phyloP scores from a whole-genome alignment of 1,284 basidiomycete species.

The Leucoagaricus sp. region DNA sequence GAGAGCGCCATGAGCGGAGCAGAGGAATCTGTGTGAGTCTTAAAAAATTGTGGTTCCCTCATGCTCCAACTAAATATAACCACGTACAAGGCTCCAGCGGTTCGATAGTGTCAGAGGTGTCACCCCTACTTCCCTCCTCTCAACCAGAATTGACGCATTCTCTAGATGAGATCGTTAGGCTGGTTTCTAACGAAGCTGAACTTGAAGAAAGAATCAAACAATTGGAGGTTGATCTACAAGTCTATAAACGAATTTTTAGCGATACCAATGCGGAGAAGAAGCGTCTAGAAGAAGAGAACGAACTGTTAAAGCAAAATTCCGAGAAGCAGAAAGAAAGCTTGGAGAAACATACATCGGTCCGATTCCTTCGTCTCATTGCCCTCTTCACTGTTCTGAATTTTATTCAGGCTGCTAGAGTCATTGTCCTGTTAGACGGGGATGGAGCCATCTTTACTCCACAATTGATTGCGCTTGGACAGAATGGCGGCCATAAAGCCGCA shows the following conservation, averaged over 20 bases:
- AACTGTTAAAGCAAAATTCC: conserved; percentile 32
- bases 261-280: conserved; percentile 34
- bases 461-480: conserved; percentile 52
- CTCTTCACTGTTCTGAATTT: conserved; percentile 9
- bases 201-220: conserved; percentile 32
- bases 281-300: conserved; percentile 23
- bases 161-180: conserved; percentile 31
- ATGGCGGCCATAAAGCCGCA: conserved; percentile 59
- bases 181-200: conserved; percentile 28
- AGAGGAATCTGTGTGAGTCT: conserved; percentile 5
- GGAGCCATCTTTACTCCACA: conserved; percentile 59
- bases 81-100: background rate
- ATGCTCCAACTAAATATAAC: background rate
- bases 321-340: conserved; percentile 39
- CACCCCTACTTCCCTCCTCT: background rate
- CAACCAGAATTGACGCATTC: background rate
- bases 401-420: conserved; percentile 48
- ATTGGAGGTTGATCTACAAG: conserved; percentile 38
- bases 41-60: background rate
- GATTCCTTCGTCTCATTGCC: background rate
- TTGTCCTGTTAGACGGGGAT: conserved; percentile 67
- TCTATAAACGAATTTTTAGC: conserved; percentile 42
- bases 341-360: conserved; percentile 42
- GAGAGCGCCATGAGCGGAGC: background rate
- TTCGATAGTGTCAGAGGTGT: conserved; percentile 12